Percentiles rank a stretch among this genome's conserved stretches.
Evolutionary conservation across 192 early-diverging fungal genomes (phyloP).

Genomic region (Coemansia sp.): DNA sequence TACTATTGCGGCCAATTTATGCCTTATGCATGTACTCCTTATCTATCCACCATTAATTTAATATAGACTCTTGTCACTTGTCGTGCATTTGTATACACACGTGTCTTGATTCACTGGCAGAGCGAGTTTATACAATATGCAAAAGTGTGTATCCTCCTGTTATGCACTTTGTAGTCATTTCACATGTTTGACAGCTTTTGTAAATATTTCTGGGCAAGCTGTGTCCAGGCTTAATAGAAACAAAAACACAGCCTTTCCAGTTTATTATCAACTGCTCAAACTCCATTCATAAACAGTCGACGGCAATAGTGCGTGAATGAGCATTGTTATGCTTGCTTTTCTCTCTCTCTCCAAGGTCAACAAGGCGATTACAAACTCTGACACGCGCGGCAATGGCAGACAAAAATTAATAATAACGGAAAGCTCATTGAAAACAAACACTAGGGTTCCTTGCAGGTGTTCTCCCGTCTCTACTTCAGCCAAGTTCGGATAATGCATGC

Average conservation of each 20-base stretch:
- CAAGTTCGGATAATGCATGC: neutral
- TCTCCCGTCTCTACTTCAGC: neutral
- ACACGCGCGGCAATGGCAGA: neutral
- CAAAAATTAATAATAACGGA: neutral
- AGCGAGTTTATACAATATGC: neutral
- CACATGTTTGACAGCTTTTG: neutral
- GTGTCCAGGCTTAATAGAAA: neutral
- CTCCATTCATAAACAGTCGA: neutral
- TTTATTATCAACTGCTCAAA: neutral
- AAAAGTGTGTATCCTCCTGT: neutral
- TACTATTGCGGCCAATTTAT: slow-evolving; percentile 3
- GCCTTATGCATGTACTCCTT: neutral
- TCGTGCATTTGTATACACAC: neutral
- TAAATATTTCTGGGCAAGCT: neutral
- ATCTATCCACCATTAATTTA: neutral
- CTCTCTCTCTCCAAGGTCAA: neutral
- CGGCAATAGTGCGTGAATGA: neutral
- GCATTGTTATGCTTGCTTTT: neutral
- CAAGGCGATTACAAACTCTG: neutral
- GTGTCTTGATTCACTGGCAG: neutral
- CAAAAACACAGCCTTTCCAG: neutral
- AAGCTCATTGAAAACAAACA: neutral
- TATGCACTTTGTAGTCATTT: neutral
- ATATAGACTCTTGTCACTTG: neutral
- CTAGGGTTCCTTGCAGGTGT: slow-evolving; percentile 3